Base-by-base conservation (phyloP, 2,329 filamentous ascomycete genomes). In the Berkeleyomyces basicola region DNA sequence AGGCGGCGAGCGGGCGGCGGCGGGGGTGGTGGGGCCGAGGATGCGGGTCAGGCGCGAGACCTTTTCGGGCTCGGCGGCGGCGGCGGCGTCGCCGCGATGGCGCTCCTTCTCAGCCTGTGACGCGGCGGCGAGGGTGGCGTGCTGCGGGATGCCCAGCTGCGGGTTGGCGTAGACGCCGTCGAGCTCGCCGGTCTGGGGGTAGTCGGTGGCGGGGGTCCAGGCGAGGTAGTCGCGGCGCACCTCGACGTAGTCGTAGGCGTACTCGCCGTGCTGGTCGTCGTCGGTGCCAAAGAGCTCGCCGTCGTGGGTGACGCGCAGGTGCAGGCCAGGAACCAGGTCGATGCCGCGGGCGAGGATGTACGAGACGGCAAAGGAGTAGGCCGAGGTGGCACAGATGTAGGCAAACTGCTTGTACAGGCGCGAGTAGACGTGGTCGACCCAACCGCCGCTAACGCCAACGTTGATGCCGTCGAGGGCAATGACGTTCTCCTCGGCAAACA, bases 161-260 rank as follows among this genome's bases (percentile, higher is more conserved):
- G 87, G 85, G 68, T 72, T 72, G 61, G 86, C 75, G 63, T 79
- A 72, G 40, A 79, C 75, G 10, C 31, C 42, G 7, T 62, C 61
- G 42, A 61, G 46, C 69, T 81, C 78, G 65, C 83, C 82, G 66
- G 80, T 76, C 64, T 78, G 73, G 59, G 79, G 77, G 57, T 53
- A 39, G n/a, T 62, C 58, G 43, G 60, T 63, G 10, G 59, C 61
- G 39, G 88, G 88, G 39, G 87, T 91, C 88, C 88, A 93, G 64
- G 88, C 88, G 46, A 93, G 82, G 78, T 91, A 93, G 74, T 93
- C 88, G 70, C 88, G 84, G 70, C 88, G 86, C 64, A 92, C 87
- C 79, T 93, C 88, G 67, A 93, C 88, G 72, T 92, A 93, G 73
- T 93, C 88, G 77, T 92, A 92, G 10, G 88, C 88, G 71, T 92